Percentiles rank a stretch among this genome's conserved stretches.
These are phyloP conservation scores for Phycomyces blakesleeanus DNA, from an alignment of 192 early-diverging fungal genomes.

Conservation along the genomic window DNA sequence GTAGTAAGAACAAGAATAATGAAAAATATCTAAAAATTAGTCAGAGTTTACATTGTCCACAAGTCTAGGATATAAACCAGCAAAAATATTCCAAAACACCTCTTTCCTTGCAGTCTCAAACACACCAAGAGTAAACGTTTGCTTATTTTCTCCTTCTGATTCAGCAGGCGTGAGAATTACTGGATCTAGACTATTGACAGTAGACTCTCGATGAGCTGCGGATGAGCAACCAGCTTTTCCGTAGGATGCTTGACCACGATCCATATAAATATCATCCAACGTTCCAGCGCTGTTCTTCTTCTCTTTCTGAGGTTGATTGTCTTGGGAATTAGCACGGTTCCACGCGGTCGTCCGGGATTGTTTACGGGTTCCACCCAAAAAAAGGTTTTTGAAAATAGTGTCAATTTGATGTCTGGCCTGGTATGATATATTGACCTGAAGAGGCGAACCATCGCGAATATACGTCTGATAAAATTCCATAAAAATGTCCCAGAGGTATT, in stretches of 20 bases:
- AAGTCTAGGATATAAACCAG: background rate
- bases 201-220: too few species aligned
- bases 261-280: too few species aligned
- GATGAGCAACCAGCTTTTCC: too few species aligned
- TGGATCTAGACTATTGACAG: too few species aligned
- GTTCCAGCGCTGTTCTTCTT: too few species aligned
- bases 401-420: constrained; percentile 12
- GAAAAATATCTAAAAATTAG: background rate
- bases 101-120: background rate
- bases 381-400: background rate
- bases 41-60: background rate
- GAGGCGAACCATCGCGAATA: constrained; percentile 6
- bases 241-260: too few species aligned
- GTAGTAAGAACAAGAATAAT: too few species aligned
- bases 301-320: too few species aligned
- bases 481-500: background rate
- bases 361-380: background rate
- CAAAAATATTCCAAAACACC: background rate
- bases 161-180: too few species aligned
- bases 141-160: background rate
- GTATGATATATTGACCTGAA: constrained; percentile 24
- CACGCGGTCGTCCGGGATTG: too few species aligned
- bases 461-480: constrained; percentile 23
- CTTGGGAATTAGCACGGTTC: too few species aligned
- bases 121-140: background rate